phyloP scores from a whole-genome alignment of 768 basidiomycete species.

The Lactarius trivialis region DNA sequence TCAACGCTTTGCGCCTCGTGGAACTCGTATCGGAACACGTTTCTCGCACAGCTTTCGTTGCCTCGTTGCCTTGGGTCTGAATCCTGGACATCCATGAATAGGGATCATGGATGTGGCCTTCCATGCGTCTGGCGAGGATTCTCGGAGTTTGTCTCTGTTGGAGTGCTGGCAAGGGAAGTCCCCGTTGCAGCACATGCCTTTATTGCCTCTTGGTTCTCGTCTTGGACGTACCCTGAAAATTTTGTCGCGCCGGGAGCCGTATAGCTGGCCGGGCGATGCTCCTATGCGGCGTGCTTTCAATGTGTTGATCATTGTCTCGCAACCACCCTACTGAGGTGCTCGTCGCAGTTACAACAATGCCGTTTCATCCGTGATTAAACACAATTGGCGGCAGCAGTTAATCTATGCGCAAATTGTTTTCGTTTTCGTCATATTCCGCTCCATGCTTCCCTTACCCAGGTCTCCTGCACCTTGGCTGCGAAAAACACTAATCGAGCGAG shows the following conservation, averaged over 20 bases:
- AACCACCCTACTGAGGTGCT: constrained; percentile 3
- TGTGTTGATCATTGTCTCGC: not conserved
- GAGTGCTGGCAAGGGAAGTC: not conserved
- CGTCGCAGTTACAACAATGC: not conserved
- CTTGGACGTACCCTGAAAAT: not conserved
- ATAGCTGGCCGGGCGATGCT: not conserved
- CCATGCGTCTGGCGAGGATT: not conserved
- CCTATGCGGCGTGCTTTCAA: not conserved
- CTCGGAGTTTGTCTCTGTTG: constrained; percentile 13
- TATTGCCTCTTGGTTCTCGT: constrained; percentile 1
- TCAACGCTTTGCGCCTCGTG: not conserved
- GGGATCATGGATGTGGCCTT: not conserved
- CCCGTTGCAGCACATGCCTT: constrained; percentile 3
- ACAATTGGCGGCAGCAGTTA: not conserved
- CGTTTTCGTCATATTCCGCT: not conserved
- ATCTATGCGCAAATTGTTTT: not conserved
- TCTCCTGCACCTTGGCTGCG: not conserved
- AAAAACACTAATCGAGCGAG: not conserved
- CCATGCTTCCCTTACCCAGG: not conserved
- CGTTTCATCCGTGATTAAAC: not conserved
- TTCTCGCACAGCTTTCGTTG: not conserved
- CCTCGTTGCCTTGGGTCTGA: not conserved
- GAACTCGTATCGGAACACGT: not conserved
- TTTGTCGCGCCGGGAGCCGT: constrained; percentile 1
- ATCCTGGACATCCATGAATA: not conserved